These are phyloP conservation scores for Trichoderma atrobrunneum DNA, from an alignment of 2,329 filamentous ascomycete species.

Conservation along the genomic window DNA sequence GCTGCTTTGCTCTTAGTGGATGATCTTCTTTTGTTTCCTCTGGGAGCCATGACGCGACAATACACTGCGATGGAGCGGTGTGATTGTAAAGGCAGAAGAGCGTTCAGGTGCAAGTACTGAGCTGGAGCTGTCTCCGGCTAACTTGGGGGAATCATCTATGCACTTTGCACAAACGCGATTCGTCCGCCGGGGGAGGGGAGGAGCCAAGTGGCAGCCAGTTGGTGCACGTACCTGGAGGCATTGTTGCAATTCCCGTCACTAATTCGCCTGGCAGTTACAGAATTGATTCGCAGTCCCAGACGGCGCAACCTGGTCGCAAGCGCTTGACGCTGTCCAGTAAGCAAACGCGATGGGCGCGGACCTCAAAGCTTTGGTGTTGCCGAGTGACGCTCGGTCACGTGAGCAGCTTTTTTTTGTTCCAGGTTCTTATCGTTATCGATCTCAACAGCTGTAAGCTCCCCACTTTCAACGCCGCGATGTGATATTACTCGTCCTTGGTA, in stretches of 20 bases:
- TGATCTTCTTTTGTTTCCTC: constrained; percentile 5
- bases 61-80: background rate
- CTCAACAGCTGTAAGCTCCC: background rate
- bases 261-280: background rate
- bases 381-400: constrained; percentile 9
- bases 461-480: background rate
- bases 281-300: background rate
- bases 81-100: background rate
- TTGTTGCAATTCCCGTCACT: background rate
- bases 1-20: constrained; percentile 30
- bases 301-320: constrained; percentile 18
- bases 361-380: constrained; percentile 4
- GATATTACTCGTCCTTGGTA: background rate
- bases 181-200: background rate
- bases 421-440: background rate
- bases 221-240: constrained; percentile 21
- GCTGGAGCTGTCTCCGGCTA: background rate
- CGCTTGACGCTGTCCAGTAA: constrained; percentile 5
- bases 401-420: background rate
- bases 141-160: background rate
- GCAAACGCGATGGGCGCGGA: constrained; percentile 18
- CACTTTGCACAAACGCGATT: background rate
- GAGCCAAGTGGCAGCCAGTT: background rate
- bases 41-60: constrained; percentile 17
- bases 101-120: background rate